Evolutionary conservation across 345 rosid genomes (phyloP).

Genomic region (Aquilaria sinensis): DNA sequence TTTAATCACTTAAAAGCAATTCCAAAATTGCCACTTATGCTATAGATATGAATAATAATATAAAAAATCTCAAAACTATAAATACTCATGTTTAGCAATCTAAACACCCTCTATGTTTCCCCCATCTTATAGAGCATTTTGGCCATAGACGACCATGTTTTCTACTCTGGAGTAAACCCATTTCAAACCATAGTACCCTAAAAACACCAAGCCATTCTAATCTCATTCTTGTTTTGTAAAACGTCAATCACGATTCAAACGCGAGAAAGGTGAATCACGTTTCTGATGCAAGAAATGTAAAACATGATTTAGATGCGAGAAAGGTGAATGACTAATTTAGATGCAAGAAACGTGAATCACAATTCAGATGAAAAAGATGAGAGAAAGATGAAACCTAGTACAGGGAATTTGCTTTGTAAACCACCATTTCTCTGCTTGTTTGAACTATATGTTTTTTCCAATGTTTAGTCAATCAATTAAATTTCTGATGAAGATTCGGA

Average conservation of each 20-base stretch:
- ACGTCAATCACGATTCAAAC: slow-evolving; percentile 28
- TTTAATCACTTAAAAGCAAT: slow-evolving; percentile 34
- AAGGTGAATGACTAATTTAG: too few species aligned
- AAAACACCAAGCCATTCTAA: slow-evolving; percentile 44
- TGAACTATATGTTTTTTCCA: too few species aligned
- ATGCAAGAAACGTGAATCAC: too few species aligned
- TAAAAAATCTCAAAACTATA: slow-evolving; percentile 41
- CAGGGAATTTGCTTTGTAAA: too few species aligned
- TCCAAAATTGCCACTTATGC: slow-evolving; percentile 41
- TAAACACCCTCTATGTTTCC: slow-evolving; percentile 35
- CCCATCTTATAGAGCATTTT: slow-evolving; percentile 39
- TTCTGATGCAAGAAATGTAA: too few species aligned
- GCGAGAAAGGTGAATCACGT: too few species aligned
- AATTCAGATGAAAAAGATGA: too few species aligned
- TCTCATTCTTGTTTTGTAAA: slow-evolving; percentile 27
- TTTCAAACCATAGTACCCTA: slow-evolving; percentile 44
- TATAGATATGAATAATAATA: slow-evolving; percentile 41
- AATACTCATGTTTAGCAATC: slow-evolving; percentile 40
- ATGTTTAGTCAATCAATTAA: too few species aligned
- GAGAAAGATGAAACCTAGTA: too few species aligned
- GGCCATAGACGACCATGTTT: slow-evolving; percentile 48
- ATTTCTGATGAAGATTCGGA: too few species aligned
- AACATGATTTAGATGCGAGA: too few species aligned
- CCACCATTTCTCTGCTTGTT: too few species aligned
- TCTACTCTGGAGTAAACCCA: slow-evolving; percentile 29